Evolutionary conservation across 2,329 filamentous ascomycete species (phyloP).

Genomic region (Phoma sp.): DNA sequence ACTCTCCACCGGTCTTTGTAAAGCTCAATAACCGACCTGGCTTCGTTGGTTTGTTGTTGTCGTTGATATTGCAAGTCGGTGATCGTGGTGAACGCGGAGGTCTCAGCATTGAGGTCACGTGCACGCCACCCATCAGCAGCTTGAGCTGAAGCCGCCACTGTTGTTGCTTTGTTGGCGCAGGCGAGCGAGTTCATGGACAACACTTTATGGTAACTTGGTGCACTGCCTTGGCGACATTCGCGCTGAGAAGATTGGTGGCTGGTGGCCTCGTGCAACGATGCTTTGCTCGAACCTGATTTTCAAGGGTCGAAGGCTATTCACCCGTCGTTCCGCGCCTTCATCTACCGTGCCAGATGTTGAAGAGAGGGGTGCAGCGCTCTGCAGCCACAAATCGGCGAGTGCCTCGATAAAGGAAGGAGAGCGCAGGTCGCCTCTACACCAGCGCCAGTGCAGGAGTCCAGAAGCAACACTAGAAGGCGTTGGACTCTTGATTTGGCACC

Average conservation of each 20-base stretch:
- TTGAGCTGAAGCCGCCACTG: background rate
- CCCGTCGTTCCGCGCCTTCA: background rate
- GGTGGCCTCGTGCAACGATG: background rate
- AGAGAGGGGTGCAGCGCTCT: slow-evolving; percentile 1
- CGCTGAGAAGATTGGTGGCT: background rate
- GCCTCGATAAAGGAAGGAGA: slow-evolving; percentile 23
- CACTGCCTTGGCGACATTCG: background rate
- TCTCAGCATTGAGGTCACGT: background rate
- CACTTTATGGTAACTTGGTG: background rate
- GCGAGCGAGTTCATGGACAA: background rate
- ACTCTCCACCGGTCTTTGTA: background rate
- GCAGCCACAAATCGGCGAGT: slow-evolving; percentile 14
- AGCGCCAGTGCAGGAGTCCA: slow-evolving; percentile 24
- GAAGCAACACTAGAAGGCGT: slow-evolving; percentile 24
- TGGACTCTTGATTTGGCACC: slow-evolving; percentile 6
- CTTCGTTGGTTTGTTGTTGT: background rate
- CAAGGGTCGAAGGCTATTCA: background rate
- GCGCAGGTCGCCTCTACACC: slow-evolving; percentile 4
- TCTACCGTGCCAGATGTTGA: background rate
- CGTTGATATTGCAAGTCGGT: background rate
- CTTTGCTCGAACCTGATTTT: background rate
- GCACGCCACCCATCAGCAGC: background rate
- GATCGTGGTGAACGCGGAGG: background rate
- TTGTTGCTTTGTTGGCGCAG: background rate
- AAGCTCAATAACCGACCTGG: no score